Conservation (phyloP, 345 rosid species). For the Eucalyptus sp. region DNA sequence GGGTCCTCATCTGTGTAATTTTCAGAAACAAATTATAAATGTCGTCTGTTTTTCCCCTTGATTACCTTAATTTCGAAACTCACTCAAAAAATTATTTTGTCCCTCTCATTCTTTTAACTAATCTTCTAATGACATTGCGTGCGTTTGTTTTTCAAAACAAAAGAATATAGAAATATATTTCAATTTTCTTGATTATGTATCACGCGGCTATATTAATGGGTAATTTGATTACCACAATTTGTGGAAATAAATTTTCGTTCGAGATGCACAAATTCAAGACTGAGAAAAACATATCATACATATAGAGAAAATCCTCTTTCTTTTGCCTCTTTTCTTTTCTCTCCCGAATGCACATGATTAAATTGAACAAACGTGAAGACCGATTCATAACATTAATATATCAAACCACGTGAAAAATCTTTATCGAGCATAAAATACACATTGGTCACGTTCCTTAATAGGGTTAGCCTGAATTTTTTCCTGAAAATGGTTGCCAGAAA, state of each 20-base stretch:
- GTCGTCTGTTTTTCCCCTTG: rapidly evolving
- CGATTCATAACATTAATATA: neutral
- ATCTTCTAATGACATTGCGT: neutral
- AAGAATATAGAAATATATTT: neutral
- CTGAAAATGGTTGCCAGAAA: neutral
- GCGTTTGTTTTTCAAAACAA: rapidly evolving
- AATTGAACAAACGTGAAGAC: neutral
- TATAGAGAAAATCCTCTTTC: neutral
- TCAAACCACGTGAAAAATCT: neutral
- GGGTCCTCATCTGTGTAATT: neutral
- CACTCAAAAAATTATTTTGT: rapidly evolving
- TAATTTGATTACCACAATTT: neutral
- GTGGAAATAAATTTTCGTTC: neutral
- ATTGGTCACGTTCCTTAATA: neutral
- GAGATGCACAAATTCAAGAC: neutral
- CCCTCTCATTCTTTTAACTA: neutral
- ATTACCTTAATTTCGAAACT: neutral
- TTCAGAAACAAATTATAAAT: neutral
- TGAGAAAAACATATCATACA: neutral
- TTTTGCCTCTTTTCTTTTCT: neutral
- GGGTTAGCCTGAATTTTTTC: neutral
- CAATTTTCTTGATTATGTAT: neutral
- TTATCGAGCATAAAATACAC: neutral
- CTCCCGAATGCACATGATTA: neutral
- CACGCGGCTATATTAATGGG: rapidly evolving